Percentiles rank a stretch among this genome's conserved stretches.
These are phyloP conservation scores for Vaccinium corymbosum DNA, from an alignment of 148 eudicot genomes.

Conservation along the genomic window DNA sequence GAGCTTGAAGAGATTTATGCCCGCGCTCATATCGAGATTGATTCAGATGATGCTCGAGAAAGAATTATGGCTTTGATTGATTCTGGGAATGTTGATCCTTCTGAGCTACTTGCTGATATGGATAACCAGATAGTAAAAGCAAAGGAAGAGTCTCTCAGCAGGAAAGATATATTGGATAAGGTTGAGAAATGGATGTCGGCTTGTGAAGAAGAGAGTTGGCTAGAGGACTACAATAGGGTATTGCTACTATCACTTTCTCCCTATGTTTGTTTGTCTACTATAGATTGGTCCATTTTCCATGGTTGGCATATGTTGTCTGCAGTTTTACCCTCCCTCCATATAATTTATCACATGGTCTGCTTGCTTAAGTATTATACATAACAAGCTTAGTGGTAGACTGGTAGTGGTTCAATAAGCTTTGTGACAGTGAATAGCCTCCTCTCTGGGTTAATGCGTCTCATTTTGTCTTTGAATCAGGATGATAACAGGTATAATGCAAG, in stretches of 20 bases:
- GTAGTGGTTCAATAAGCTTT: neutral
- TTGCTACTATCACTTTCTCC: neutral
- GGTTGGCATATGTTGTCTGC: neutral
- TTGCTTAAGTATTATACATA: neutral
- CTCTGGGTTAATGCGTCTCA: neutral
- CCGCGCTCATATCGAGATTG: constrained; percentile 88
- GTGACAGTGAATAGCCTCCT: neutral
- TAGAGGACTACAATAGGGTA: constrained; percentile 97
- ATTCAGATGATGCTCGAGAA: constrained; percentile 80
- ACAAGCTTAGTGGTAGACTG: neutral
- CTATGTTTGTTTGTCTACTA: neutral
- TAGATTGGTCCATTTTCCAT: neutral
- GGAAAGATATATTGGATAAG: constrained; percentile 94
- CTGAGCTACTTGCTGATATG: constrained; percentile 94
- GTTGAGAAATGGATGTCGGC: constrained; percentile 99
- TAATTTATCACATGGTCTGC: neutral
- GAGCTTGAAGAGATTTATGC: constrained; percentile 95
- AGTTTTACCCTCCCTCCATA: neutral
- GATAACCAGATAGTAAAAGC: constrained; percentile 85
- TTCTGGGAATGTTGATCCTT: constrained; percentile 87
- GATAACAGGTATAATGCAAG: constrained; percentile 70
- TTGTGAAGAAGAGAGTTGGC: constrained; percentile 99
- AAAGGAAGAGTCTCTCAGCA: constrained; percentile 90
- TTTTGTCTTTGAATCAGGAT: constrained; percentile 35
- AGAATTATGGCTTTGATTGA: constrained; percentile 80